These are phyloP conservation scores for Cercospora zeina DNA, from an alignment of 2,329 filamentous ascomycete species.

Conservation along the genomic window DNA sequence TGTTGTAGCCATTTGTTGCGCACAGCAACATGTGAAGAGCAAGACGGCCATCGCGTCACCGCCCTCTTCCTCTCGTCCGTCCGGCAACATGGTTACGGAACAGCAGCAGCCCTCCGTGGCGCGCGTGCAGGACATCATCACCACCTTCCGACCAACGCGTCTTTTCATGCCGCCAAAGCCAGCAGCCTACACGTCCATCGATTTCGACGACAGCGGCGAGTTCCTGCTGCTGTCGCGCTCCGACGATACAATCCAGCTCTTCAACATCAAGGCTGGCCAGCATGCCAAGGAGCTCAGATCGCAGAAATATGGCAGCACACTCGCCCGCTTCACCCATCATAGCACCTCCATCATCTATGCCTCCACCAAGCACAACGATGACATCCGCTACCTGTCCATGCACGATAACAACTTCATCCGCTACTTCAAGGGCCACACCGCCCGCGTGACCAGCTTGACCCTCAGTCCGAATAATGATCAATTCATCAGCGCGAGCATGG, in stretches of 20 bases:
- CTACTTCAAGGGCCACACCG: constrained; percentile 91
- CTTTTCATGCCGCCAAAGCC: constrained; percentile 51
- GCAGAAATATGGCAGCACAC: constrained; percentile 95
- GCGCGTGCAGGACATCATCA: constrained; percentile 75
- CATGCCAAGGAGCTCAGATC: constrained; percentile 86
- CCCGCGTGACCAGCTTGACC: constrained; percentile 76
- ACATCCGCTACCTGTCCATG: constrained; percentile 80
- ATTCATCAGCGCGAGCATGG: constrained; percentile 87
- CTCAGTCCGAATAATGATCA: constrained; percentile 85
- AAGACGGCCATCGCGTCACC: constrained; percentile 4
- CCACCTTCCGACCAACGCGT: constrained; percentile 70
- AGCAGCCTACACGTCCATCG: constrained; percentile 78
- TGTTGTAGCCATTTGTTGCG: neutral
- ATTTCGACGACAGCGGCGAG: constrained; percentile 95
- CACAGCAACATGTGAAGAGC: neutral
- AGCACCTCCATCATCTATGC: constrained; percentile 90
- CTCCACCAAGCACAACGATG: constrained; percentile 92
- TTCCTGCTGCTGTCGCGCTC: constrained; percentile 86
- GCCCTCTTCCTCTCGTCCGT: neutral
- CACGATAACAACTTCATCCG: constrained; percentile 96
- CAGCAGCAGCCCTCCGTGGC: constrained; percentile 40
- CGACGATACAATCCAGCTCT: constrained; percentile 94
- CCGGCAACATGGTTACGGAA: constrained; percentile 28
- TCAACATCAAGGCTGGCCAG: constrained; percentile 87
- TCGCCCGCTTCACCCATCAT: constrained; percentile 92